Percentiles rank a stretch among this genome's conserved stretches.
These are phyloP conservation scores for Hemileccinum rubropunctum DNA, from an alignment of 768 basidiomycete genomes.

Conservation along the genomic window DNA sequence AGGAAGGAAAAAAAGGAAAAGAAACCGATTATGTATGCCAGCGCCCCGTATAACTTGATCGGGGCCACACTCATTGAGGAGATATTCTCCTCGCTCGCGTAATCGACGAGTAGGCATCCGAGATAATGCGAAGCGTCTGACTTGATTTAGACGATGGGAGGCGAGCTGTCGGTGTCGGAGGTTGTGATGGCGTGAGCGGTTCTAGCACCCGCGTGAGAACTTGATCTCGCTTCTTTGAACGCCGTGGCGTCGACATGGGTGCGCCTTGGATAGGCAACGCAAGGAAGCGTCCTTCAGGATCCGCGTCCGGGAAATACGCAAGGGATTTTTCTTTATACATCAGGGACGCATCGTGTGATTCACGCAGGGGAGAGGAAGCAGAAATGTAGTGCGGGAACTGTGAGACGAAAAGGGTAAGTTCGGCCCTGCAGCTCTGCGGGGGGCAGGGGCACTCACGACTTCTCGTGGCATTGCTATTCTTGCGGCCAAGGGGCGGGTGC, in stretches of 20 bases:
- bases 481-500: conserved; percentile 14
- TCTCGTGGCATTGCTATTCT: conserved; percentile 18
- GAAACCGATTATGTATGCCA: background rate
- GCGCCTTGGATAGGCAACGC: conserved; percentile 12
- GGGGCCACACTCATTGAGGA: background rate
- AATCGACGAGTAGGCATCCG: conserved; percentile 25
- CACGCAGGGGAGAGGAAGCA: conserved; percentile 1
- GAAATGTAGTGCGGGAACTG: conserved; percentile 10
- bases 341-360: conserved; percentile 8
- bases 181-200: background rate
- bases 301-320: conserved; percentile 16
- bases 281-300: conserved; percentile 16
- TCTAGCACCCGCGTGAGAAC: conserved; percentile 5
- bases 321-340: conserved; percentile 6
- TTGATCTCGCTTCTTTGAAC: conserved; percentile 14
- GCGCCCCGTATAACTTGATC: too few relatives aligned
- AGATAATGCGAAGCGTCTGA: conserved; percentile 24
- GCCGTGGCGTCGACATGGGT: background rate
- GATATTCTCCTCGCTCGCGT: conserved; percentile 14
- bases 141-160: conserved; percentile 13
- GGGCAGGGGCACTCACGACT: conserved; percentile 5
- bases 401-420: background rate
- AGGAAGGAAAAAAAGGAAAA: too few relatives aligned
- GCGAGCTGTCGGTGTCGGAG: conserved; percentile 1
- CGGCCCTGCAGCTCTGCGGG: too few relatives aligned